Conservation (phyloP, 306 rosid species). For the Casuarina cunninghamiana region DNA sequence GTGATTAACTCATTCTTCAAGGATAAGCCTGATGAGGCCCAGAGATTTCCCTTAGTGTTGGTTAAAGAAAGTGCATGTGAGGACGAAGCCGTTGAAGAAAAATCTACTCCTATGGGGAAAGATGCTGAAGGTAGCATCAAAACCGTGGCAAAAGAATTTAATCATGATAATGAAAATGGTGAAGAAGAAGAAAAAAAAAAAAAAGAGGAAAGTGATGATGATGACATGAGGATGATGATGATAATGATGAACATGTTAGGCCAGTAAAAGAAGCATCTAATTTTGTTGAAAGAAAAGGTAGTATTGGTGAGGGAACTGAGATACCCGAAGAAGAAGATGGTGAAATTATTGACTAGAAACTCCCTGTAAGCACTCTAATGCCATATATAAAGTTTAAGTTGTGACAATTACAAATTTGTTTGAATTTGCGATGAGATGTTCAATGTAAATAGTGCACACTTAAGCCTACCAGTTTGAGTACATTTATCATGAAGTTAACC, state of each 20-base stretch:
- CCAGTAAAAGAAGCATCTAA: conserved; percentile 9
- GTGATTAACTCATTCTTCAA: conserved; percentile 70
- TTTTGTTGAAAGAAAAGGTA: conserved; percentile 13
- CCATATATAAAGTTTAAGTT: no score
- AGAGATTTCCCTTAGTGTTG: conserved; percentile 53
- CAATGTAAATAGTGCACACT: no score
- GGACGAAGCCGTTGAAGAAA: conserved; percentile 24
- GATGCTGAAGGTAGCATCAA: conserved; percentile 14
- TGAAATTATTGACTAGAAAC: conserved; percentile 50
- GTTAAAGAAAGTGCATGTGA: conserved; percentile 42
- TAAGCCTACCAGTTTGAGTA: no score
- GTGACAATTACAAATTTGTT: no score
- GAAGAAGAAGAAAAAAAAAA: background rate
- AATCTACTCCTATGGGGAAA: conserved; percentile 17
- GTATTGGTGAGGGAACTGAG: conserved; percentile 28
- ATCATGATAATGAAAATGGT: conserved; percentile 11
- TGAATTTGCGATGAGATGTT: no score
- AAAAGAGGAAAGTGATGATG: conserved; percentile 7
- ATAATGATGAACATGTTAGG: background rate
- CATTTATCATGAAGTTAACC: no score
- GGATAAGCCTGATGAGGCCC: conserved; percentile 58
- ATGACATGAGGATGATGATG: background rate
- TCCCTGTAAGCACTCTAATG: no score
- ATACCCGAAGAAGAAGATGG: conserved; percentile 67
- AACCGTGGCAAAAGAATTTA: conserved; percentile 15